Conservation (phyloP, 345 rosid genomes). For the Geranium rotundifolium region DNA sequence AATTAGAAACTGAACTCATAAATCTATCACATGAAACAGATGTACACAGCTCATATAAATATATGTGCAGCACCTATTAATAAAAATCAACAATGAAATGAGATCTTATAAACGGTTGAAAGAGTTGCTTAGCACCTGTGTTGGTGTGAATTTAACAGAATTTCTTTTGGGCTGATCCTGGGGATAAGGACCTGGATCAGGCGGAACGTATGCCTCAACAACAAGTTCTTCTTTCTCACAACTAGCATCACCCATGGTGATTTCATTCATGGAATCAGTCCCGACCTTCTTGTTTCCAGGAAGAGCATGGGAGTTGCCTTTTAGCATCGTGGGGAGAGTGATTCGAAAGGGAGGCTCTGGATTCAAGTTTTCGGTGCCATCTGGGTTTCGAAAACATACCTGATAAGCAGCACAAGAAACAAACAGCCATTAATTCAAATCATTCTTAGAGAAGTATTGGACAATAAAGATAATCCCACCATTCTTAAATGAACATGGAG, state of each 20-base stretch:
- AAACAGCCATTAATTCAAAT: conserved; percentile 2
- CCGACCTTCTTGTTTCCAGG: conserved; percentile 63
- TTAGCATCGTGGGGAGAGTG: conserved; percentile 60
- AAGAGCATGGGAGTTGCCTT: conserved; percentile 54
- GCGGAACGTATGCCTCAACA: conserved; percentile 87
- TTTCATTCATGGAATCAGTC: conserved; percentile 29
- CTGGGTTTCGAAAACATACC: conserved; percentile 61
- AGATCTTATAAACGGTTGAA: background rate
- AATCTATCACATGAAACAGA: too few species aligned
- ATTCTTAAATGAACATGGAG: background rate
- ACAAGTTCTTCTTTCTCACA: conserved; percentile 52
- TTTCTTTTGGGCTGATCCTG: conserved; percentile 98
- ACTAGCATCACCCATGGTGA: conserved; percentile 38
- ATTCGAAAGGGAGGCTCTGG: conserved; percentile 80
- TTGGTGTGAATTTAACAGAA: conserved; percentile 82
- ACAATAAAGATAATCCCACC: background rate
- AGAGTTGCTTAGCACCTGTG: conserved; percentile 47
- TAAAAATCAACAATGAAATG: background rate
- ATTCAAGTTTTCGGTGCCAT: conserved; percentile 50
- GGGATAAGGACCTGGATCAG: conserved; percentile 97
- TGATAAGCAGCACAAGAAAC: conserved; percentile 17
- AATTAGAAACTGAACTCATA: background rate
- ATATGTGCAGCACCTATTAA: background rate
- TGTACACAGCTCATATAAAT: too few species aligned
- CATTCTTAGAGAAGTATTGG: background rate